Percentiles rank a stretch among this genome's conserved stretches.
These are phyloP conservation scores for Irineochytrium annulatum DNA, from an alignment of 192 early-diverging fungal genomes.

Conservation along the genomic window DNA sequence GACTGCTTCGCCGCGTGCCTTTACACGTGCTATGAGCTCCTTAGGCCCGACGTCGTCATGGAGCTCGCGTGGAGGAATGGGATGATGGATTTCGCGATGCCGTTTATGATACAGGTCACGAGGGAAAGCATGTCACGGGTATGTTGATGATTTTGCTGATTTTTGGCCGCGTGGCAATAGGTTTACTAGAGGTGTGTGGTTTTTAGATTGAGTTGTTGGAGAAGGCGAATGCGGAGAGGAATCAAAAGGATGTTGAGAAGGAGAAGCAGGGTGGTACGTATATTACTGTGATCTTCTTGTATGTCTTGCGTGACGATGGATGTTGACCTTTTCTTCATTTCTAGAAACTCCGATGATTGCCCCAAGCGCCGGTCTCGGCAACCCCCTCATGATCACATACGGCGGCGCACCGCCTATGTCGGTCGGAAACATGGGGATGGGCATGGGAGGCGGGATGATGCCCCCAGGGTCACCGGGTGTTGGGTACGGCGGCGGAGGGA, in stretches of 20 bases:
- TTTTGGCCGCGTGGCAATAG: not conserved
- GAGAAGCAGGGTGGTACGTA: conserved; percentile 49
- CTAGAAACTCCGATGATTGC: conserved; percentile 52
- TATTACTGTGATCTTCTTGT: conserved; percentile 13
- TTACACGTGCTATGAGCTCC: conserved; percentile 92
- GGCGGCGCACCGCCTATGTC: conserved; percentile 24
- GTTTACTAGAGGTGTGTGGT: not conserved
- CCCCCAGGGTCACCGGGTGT: not conserved
- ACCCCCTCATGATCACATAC: conserved; percentile 71
- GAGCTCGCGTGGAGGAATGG: conserved; percentile 90
- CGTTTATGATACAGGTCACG: conserved; percentile 89
- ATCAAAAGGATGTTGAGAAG: conserved; percentile 47
- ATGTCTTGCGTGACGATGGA: not conserved
- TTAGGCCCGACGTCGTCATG: conserved; percentile 89
- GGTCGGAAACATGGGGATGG: conserved; percentile 5
- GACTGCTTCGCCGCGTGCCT: conserved; percentile 93
- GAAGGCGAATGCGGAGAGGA: conserved; percentile 42
- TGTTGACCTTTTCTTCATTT: conserved; percentile 11
- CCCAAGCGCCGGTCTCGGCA: conserved; percentile 65
- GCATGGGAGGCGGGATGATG: not conserved
- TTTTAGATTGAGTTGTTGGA: conserved; percentile 49
- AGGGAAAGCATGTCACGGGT: conserved; percentile 84
- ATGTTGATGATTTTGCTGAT: not conserved
- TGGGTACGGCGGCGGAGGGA: not conserved
- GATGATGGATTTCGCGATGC: conserved; percentile 93